Percentiles rank a stretch among this genome's conserved stretches.
Evolutionary conservation across 2,329 filamentous ascomycete species (phyloP).

Genomic region (Ceratocystis diversiconidia): DNA sequence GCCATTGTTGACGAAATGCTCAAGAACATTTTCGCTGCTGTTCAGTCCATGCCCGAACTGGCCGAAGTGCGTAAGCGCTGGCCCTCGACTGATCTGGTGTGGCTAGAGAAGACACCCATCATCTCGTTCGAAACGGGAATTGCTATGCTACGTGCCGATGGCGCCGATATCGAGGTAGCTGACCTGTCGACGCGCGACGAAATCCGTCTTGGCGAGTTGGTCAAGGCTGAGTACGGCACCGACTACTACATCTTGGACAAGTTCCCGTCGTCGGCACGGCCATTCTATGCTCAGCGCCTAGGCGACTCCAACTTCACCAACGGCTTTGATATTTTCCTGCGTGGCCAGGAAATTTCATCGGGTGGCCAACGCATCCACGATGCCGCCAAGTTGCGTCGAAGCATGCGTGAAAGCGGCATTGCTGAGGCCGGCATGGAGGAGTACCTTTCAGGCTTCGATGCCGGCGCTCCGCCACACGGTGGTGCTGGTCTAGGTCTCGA

Average conservation of each 20-base stretch:
- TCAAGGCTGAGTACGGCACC: constrained; percentile 74
- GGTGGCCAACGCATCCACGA: constrained; percentile 90
- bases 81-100: constrained; percentile 74
- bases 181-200: constrained; percentile 78
- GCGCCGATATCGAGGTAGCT: constrained; percentile 55
- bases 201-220: constrained; percentile 67
- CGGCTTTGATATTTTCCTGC: constrained; percentile 88
- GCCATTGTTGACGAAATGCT: constrained; percentile 64
- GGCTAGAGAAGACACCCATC: constrained; percentile 71
- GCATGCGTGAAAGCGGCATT: constrained; percentile 62
- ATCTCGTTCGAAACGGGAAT: constrained; percentile 70
- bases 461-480: constrained; percentile 76
- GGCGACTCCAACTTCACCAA: constrained; percentile 63
- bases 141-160: constrained; percentile 67
- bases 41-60: constrained; percentile 47
- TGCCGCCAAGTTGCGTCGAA: constrained; percentile 55
- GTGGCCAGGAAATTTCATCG: constrained; percentile 83
- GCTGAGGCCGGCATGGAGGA: constrained; percentile 75
- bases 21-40: constrained; percentile 49
- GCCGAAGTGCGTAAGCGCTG: constrained; percentile 70
- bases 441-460: constrained; percentile 77
- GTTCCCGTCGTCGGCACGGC: constrained; percentile 69
- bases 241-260: constrained; percentile 94
- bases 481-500: constrained; percentile 84
- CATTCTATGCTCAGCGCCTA: constrained; percentile 85